phyloP scores from a whole-genome alignment of 1,139 yeast species.

The Pichia sp. region DNA sequence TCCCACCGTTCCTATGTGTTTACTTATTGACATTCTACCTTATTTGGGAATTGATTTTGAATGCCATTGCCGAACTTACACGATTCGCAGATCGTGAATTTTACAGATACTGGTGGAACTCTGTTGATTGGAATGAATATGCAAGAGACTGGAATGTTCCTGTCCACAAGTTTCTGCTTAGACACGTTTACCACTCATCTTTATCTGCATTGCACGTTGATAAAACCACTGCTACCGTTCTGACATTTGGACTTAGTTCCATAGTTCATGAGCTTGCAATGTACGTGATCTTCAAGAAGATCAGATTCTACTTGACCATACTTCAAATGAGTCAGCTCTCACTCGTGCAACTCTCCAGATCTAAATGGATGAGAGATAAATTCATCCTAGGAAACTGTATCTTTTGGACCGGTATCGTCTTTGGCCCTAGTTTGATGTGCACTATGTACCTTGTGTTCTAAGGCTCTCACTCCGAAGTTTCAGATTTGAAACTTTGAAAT shows the following conservation, averaged over 20 bases:
- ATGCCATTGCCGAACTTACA: conserved; percentile 83
- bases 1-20: conserved; percentile 70
- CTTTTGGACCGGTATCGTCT: conserved; percentile 88
- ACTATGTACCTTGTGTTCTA: conserved; percentile 74
- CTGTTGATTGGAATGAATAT: conserved; percentile 89
- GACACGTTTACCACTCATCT: conserved; percentile 93
- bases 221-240: conserved; percentile 60
- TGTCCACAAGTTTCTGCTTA: conserved; percentile 80
- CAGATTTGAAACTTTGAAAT: conserved; percentile 1
- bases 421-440: conserved; percentile 88
- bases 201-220: conserved; percentile 68
- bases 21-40: conserved; percentile 77
- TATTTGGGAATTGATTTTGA: conserved; percentile 91
- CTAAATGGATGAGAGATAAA: conserved; percentile 44
- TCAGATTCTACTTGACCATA: conserved; percentile 72
- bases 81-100: conserved; percentile 84
- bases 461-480: no score
- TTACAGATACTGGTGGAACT: conserved; percentile 98
- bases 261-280: conserved; percentile 86
- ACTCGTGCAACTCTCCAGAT: conserved; percentile 45
- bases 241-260: conserved; percentile 79
- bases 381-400: conserved; percentile 68
- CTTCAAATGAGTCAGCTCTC: conserved; percentile 85
- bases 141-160: conserved; percentile 94
- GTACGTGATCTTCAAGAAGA: conserved; percentile 75